These are phyloP conservation scores for Rhazya stricta DNA, from an alignment of 257 asterid species.

Conservation along the genomic window DNA sequence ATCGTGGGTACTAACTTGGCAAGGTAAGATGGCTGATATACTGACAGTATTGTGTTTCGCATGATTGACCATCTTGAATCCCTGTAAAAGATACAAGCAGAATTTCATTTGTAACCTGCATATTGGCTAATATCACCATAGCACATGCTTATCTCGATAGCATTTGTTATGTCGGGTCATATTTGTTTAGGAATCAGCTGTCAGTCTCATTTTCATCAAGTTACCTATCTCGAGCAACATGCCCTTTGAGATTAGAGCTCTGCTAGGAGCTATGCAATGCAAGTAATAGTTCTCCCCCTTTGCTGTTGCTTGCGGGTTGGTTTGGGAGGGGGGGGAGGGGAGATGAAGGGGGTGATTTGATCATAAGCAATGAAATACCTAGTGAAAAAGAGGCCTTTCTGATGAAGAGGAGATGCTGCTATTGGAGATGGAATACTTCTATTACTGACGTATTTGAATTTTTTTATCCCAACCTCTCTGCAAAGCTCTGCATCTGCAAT, in stretches of 20 bases:
- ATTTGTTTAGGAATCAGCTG: background rate
- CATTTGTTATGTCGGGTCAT: background rate
- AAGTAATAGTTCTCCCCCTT: background rate
- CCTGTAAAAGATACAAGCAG: slow-evolving; percentile 30
- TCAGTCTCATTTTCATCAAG: background rate
- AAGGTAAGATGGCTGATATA: slow-evolving; percentile 91
- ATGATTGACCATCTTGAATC: slow-evolving; percentile 86
- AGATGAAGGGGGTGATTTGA: no score
- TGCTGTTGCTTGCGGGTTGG: no score
- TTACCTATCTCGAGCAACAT: background rate
- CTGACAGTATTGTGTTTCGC: slow-evolving; percentile 79
- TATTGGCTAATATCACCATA: no score
- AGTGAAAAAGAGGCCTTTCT: slow-evolving; percentile 90
- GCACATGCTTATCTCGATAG: background rate
- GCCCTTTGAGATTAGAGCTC: background rate
- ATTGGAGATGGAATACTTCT: slow-evolving; percentile 97
- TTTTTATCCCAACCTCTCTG: slow-evolving; percentile 81
- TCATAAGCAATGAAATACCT: slow-evolving; percentile 31
- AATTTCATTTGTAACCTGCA: background rate
- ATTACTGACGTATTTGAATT: slow-evolving; percentile 66
- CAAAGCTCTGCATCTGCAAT: slow-evolving; percentile 91
- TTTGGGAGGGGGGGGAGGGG: no score
- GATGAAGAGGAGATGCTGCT: slow-evolving; percentile 93
- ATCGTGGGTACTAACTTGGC: slow-evolving; percentile 76
- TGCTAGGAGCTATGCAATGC: background rate